Base-by-base conservation (phyloP, 345 rosid genomes). In the Aquilaria yunnanensis region DNA sequence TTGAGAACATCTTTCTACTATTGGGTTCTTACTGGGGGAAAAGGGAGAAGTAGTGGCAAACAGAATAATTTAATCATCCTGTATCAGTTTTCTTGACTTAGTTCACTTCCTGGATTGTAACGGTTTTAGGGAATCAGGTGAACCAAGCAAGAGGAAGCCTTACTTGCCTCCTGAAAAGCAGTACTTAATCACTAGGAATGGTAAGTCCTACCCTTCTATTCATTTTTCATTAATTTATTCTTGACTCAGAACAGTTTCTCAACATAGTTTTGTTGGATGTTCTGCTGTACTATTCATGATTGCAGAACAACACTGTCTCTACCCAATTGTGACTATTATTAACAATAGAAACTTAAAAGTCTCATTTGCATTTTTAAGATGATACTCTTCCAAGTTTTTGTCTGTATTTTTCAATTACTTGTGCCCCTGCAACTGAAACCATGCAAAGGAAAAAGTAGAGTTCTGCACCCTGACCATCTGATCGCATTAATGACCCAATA, bases 161-260 rank as follows among this genome's bases (percentile, higher is more conserved):
- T 91, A 91, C 74, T 79, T 95, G 56, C 97, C 99, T 3, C 32
- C 73, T 1, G 93, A 91, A 10, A 95, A 91, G 69, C 99, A 95
- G 80, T 95, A 91, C 66, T 74, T 95, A 75, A 91, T 88, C 53
- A 95, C 99, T 70, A 81, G 99, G 75, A 95, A 89, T 62, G 97
- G 99, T 95, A 77, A 72, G 45, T 55, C 54, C 10, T 41, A 8
- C 5, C n/a, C 49, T 46, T 33, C 37, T 29, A 8, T 60, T 30
- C 8, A 29, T 8, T 33, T 67, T 14, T 51, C 43, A 10, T 57
- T 32, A 14, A 32, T 14, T 9, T 14, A 14, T 30, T 46, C 30
- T 54, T 4, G 43, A 37, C 5, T 37, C 43, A 37, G 8, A 37
- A 5, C 43, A 37, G 43, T 37, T 37, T 4, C 43, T 9, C 43